These are phyloP conservation scores for Rhizopogon vesiculosus DNA, from an alignment of 768 basidiomycete genomes.

Conservation along the genomic window DNA sequence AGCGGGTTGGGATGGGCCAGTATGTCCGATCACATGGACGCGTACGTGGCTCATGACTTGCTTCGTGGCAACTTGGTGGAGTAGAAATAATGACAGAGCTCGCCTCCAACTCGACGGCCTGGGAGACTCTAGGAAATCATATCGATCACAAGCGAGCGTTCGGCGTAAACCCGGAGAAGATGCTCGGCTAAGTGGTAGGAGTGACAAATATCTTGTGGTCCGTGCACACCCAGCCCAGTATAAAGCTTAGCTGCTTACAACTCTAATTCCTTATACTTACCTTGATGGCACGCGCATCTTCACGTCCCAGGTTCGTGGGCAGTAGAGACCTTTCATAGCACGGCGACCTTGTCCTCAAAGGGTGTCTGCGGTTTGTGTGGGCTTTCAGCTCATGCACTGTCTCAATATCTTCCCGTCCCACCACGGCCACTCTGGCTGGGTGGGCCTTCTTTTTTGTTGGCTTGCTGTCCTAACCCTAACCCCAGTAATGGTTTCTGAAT, in stretches of 20 bases:
- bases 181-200: too few relatives aligned
- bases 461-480: constrained; percentile 19
- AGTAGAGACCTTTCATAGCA: constrained; percentile 47
- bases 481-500: constrained; percentile 5
- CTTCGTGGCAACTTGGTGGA: not conserved
- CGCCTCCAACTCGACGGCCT: not conserved
- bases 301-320: constrained; percentile 53
- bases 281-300: constrained; percentile 58
- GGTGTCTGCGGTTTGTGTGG: constrained; percentile 40
- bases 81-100: not conserved
- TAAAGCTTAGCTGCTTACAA: not conserved
- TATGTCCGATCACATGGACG: not conserved
- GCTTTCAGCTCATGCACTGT: constrained; percentile 73
- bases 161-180: too few relatives aligned
- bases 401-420: constrained; percentile 75
- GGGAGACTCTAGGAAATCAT: not conserved
- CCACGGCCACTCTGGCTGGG: constrained; percentile 52
- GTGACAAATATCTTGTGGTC: not conserved
- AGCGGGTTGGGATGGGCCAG: not conserved
- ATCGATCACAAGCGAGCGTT: too few relatives aligned
- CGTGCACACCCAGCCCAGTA: constrained; percentile 4
- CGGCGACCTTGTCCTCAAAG: constrained; percentile 52
- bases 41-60: not conserved
- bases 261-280: constrained; percentile 41
- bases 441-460: constrained; percentile 32